phyloP scores from a whole-genome alignment of 1,139 yeast species.

The Blastobotrys persicus region DNA sequence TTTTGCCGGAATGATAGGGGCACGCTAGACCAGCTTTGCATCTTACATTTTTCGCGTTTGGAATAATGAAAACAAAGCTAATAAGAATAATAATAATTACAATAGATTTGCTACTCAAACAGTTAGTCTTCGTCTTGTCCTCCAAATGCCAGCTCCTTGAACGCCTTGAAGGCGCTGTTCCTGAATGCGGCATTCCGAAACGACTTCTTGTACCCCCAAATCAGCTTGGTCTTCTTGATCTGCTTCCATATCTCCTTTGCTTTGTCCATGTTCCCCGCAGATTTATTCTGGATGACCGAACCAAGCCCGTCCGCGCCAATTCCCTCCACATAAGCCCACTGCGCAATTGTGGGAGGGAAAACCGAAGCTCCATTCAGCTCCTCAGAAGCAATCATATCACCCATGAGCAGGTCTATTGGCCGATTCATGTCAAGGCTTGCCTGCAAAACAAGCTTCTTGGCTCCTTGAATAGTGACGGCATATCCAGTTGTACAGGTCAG shows the following conservation, averaged over 20 bases:
- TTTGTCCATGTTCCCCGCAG: background rate
- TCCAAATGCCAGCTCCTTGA: background rate
- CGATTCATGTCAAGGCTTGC: constrained; percentile 19
- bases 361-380: constrained; percentile 17
- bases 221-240: background rate
- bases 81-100: background rate
- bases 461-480: constrained; percentile 21
- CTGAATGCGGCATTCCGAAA: background rate
- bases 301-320: constrained; percentile 20
- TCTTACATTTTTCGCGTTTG: too few species aligned
- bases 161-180: background rate
- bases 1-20: too few species aligned
- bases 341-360: constrained; percentile 21
- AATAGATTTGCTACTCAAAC: background rate
- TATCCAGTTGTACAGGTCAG: constrained; percentile 24
- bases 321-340: constrained; percentile 20
- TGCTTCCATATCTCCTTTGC: constrained; percentile 5
- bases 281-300: constrained; percentile 16
- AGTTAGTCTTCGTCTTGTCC: background rate
- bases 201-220: constrained; percentile 5
- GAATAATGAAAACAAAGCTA: too few species aligned
- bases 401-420: constrained; percentile 22
- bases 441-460: constrained; percentile 21
- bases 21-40: too few species aligned
- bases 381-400: constrained; percentile 15